These are phyloP conservation scores for Cercospora berteroae DNA, from an alignment of 2,329 filamentous ascomycete species.

Conservation along the genomic window DNA sequence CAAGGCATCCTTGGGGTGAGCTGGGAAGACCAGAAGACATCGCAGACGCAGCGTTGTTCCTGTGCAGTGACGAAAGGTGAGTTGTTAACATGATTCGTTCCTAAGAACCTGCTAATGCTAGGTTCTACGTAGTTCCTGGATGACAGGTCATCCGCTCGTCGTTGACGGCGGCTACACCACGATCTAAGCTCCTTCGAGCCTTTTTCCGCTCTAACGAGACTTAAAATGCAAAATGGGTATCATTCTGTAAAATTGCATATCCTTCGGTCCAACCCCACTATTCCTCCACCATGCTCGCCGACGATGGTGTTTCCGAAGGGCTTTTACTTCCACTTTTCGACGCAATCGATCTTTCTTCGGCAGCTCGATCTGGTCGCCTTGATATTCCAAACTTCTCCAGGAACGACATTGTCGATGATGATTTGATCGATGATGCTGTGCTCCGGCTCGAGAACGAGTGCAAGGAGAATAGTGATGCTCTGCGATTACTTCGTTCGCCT, in stretches of 20 bases:
- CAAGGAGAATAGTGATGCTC: slow-evolving; percentile 7
- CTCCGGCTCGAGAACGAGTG: not conserved
- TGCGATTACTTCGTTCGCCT: not conserved
- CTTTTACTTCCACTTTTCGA: not conserved
- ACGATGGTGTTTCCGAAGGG: not conserved
- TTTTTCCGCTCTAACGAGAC: not conserved
- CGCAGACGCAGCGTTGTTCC: slow-evolving; percentile 31
- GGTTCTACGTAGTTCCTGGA: slow-evolving; percentile 18
- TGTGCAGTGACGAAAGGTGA: slow-evolving; percentile 32
- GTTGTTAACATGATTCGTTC: not conserved
- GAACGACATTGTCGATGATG: not conserved
- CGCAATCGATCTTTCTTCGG: not conserved
- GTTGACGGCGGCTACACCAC: slow-evolving; percentile 17
- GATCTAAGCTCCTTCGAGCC: not conserved
- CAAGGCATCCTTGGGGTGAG: slow-evolving; percentile 27
- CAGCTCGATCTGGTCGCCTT: not conserved
- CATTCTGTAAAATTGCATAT: not conserved
- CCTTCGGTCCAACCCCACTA: not conserved
- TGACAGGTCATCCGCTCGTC: slow-evolving; percentile 24
- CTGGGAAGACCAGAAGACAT: slow-evolving; percentile 29
- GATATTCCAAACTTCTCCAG: slow-evolving; percentile 1
- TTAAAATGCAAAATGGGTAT: not conserved
- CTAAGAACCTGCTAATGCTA: not conserved
- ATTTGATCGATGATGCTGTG: not conserved
- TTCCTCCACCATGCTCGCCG: not conserved